phyloP scores from a whole-genome alignment of 208 protist genomes.

The Wallacemonas collosoma region DNA sequence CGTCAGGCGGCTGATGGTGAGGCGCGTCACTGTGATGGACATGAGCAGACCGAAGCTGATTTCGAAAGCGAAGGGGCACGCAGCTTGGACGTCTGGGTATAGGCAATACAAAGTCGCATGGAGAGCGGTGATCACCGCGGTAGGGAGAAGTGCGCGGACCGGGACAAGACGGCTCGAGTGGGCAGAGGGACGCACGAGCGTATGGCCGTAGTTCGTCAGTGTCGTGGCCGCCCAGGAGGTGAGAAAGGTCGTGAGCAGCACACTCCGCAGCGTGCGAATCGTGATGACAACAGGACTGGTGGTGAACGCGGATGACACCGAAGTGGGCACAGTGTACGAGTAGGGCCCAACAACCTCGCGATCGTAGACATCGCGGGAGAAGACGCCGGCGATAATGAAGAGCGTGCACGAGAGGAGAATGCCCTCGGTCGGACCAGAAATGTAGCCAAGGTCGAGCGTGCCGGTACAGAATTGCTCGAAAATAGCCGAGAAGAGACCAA shows the following conservation, averaged over 20 bases:
- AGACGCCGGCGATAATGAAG: conserved; percentile 59
- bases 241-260: conserved; percentile 49
- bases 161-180: conserved; percentile 33
- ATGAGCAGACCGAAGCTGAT: conserved; percentile 75
- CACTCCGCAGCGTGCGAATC: conserved; percentile 45
- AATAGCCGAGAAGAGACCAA: conserved; percentile 71
- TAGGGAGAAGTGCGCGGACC: conserved; percentile 47
- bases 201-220: conserved; percentile 61
- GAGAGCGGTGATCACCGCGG: conserved; percentile 40
- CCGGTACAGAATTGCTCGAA: conserved; percentile 93
- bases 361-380: conserved; percentile 53
- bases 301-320: conserved; percentile 17
- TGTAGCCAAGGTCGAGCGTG: conserved; percentile 87
- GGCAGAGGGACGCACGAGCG: conserved; percentile 26
- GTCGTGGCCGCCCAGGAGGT: conserved; percentile 46
- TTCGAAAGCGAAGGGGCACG: conserved; percentile 75
- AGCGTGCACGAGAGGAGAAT: conserved; percentile 66
- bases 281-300: conserved; percentile 17
- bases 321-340: conserved; percentile 23
- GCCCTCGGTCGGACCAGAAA: conserved; percentile 91
- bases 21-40: conserved; percentile 69
- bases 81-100: conserved; percentile 45
- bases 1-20: conserved; percentile 81
- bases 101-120: conserved; percentile 46
- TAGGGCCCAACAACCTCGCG: conserved; percentile 39